Percentiles rank a stretch among this genome's conserved stretches.
Evolutionary conservation across 345 rosid species (phyloP).

Genomic region (Aethionema arabicum): DNA sequence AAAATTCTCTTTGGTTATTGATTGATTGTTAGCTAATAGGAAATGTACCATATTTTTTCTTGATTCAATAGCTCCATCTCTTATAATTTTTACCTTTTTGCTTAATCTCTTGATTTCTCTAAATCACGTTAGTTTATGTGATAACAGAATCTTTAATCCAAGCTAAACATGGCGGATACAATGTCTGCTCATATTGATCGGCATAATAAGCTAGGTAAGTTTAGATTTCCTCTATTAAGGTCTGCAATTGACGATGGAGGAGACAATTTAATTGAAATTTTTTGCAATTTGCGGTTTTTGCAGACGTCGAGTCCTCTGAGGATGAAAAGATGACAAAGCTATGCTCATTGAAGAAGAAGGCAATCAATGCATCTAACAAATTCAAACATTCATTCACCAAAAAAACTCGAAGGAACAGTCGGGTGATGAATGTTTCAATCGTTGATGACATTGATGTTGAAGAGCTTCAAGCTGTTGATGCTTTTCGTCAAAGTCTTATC

Average conservation of each 20-base stretch:
- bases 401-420: slow-evolving; percentile 61
- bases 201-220: slow-evolving; percentile 43
- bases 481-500: slow-evolving; percentile 83
- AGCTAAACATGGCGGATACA: slow-evolving; percentile 47
- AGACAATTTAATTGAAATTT: neutral
- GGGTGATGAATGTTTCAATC: slow-evolving; percentile 63
- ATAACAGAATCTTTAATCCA: slow-evolving; percentile 23
- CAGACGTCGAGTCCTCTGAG: slow-evolving; percentile 50
- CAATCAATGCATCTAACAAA: slow-evolving; percentile 76
- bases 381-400: slow-evolving; percentile 69
- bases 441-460: slow-evolving; percentile 65
- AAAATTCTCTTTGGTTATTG: no score
- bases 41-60: no score
- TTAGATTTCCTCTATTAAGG: no score
- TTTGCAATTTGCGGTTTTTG: neutral
- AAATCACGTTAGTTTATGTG: slow-evolving; percentile 13
- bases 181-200: slow-evolving; percentile 48
- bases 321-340: slow-evolving; percentile 75
- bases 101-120: slow-evolving; percentile 11
- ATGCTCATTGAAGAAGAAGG: slow-evolving; percentile 73
- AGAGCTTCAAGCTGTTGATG: slow-evolving; percentile 79
- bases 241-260: neutral
- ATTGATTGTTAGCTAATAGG: no score
- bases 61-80: no score
- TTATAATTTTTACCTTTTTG: neutral